Conservation (phyloP, 129 eudicot species). For the Artemisia argyi region DNA sequence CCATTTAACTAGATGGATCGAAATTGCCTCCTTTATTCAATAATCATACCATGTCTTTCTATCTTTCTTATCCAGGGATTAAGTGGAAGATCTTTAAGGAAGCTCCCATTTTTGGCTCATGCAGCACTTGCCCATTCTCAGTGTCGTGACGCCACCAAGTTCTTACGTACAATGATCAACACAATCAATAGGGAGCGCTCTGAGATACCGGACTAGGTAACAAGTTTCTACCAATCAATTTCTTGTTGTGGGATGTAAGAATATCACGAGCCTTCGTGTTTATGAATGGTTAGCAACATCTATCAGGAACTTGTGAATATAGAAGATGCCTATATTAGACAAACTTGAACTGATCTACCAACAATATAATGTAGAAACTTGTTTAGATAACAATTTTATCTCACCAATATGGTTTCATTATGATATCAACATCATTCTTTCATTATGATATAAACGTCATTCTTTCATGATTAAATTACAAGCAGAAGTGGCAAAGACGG, state of each 20-base stretch:
- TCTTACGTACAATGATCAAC: slow-evolving; percentile 67
- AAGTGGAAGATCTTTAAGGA: slow-evolving; percentile 96
- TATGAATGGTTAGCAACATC: slow-evolving; percentile 13
- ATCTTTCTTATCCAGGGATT: slow-evolving; percentile 59
- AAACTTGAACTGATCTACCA: slow-evolving; percentile 15
- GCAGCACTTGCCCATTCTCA: slow-evolving; percentile 71
- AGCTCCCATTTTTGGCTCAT: slow-evolving; percentile 90
- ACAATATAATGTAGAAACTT: slow-evolving; percentile 11
- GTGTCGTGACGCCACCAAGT: slow-evolving; percentile 55
- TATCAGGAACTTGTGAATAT: slow-evolving; percentile 35
- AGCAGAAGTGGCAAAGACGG: neutral
- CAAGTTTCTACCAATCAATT: slow-evolving; percentile 19
- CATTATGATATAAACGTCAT: neutral
- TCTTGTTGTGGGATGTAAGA: slow-evolving; percentile 29
- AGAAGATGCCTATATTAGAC: slow-evolving; percentile 16
- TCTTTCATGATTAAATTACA: neutral
- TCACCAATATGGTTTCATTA: neutral
- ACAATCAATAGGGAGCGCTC: slow-evolving; percentile 74
- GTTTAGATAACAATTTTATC: slow-evolving; percentile 7
- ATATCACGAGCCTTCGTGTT: slow-evolving; percentile 20
- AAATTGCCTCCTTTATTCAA: neutral
- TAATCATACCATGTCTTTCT: neutral
- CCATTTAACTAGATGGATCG: neutral
- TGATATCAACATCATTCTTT: neutral
- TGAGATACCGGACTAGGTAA: slow-evolving; percentile 67